These are phyloP conservation scores for Phytophthora colocasiae DNA, from an alignment of 352 stramenopile species.

Conservation along the genomic window DNA sequence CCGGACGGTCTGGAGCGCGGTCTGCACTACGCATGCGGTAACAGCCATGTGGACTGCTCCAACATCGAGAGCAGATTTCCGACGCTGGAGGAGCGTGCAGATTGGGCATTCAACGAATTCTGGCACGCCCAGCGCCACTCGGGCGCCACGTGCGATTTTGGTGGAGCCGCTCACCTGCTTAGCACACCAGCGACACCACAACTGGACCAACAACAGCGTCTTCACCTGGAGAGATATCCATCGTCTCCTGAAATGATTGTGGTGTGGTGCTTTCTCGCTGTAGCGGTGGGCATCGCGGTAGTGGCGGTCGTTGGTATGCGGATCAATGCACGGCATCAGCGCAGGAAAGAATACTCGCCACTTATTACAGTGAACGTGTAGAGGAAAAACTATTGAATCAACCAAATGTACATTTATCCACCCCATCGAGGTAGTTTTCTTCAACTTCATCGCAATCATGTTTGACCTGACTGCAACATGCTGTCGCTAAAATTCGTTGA, in stretches of 20 bases:
- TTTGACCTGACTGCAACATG: too few relatives aligned
- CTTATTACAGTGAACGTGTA: constrained; percentile 15
- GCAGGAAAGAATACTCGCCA: constrained; percentile 16
- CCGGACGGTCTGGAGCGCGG: constrained; percentile 53
- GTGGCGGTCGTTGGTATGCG: constrained; percentile 1
- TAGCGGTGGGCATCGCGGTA: constrained; percentile 1
- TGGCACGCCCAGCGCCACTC: constrained; percentile 46
- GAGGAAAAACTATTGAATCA: background rate
- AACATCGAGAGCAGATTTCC: constrained; percentile 41
- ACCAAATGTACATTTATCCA: constrained; percentile 3
- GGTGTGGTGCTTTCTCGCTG: constrained; percentile 14
- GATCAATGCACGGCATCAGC: constrained; percentile 17
- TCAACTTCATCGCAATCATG: too few relatives aligned
- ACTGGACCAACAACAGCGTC: constrained; percentile 7
- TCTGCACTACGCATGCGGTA: constrained; percentile 54
- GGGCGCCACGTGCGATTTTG: constrained; percentile 79
- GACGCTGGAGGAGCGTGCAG: constrained; percentile 61
- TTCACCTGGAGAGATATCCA: background rate
- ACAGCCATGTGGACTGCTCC: constrained; percentile 56
- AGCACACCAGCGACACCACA: constrained; percentile 4
- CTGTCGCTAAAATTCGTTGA: too few relatives aligned
- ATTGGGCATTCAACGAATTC: constrained; percentile 55
- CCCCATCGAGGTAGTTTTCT: too few relatives aligned
- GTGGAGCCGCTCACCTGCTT: constrained; percentile 58
- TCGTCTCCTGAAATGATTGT: constrained; percentile 2